Evolutionary conservation across 805 yeast species (phyloP), one percentile per base, ranked within the genome.

Genomic region (Debaryomyces maramus): DNA sequence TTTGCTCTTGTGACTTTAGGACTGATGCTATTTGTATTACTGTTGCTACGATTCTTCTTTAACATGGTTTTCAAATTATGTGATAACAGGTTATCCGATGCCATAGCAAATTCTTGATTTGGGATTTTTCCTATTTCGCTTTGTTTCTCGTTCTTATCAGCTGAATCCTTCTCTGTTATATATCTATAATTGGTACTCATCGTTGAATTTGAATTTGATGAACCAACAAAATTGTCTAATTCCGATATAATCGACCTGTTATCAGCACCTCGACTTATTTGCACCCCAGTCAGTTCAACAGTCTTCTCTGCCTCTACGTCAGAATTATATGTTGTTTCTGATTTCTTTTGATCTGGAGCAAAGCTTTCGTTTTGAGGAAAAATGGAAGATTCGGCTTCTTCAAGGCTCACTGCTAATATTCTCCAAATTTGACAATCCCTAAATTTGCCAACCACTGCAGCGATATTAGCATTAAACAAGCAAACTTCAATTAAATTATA

Each of bases 351-450:
- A 13, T 36, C 22, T n/a, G 11, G 14, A 16, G 24, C 18, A 11
- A 35, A 17, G 9, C 23, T 38, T 9, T 30, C 38, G 19, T 24
- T 15, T 3, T 24, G 13, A 10, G 11, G 11, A 10, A 4, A n/a
- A 24, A 24, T 13, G 13, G 13, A 24, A 24, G 8, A 24, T 5
- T 24, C 13, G 13, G 60, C 55, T 28, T 60, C 63, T 29, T 60
- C 70, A 3, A 81, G 58, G 20, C 80, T 63, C 23, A 74, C 75
- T 10, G 76, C 75, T 4, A 83, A 59, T 3, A 81, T 70, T 43
- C 72, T 60, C 89, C 89, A 83, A 0, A 79, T 72, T 51, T 80
- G 86, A 39, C 81, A 68, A 39, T 80, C 85, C 42, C 86, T 60
- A 38, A 63, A 66, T 36, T 69, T 59, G 13, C 70, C 68, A 1